These are phyloP conservation scores for Pseudogymnoascus sp. DNA, from an alignment of 2,329 filamentous ascomycete species.

Conservation along the genomic window DNA sequence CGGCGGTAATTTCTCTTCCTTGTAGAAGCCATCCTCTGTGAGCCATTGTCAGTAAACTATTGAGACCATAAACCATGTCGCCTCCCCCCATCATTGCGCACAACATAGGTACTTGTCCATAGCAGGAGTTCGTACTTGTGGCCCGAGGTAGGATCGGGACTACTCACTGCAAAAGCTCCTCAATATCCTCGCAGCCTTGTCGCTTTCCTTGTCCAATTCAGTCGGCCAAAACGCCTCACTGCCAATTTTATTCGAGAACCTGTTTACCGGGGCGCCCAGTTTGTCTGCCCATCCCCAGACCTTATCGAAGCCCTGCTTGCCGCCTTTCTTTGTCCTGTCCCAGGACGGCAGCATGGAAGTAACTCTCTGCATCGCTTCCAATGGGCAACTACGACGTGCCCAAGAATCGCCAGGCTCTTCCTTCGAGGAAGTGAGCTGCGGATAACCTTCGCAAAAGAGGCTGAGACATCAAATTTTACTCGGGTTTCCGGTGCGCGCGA, in stretches of 20 bases:
- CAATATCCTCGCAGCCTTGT: conserved; percentile 83
- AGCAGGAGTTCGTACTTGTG: conserved; percentile 22
- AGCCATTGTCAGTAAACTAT: background rate
- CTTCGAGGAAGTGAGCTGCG: background rate
- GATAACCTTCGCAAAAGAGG: background rate
- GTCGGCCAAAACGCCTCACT: conserved; percentile 79
- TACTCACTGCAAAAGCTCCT: conserved; percentile 79
- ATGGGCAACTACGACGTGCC: conserved; percentile 1
- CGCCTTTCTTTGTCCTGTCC: conserved; percentile 44
- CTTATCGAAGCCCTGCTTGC: conserved; percentile 65
- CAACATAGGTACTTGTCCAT: background rate
- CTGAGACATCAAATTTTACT: conserved; percentile 7
- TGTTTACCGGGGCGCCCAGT: conserved; percentile 66
- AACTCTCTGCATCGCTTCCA: conserved; percentile 24
- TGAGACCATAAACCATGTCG: background rate
- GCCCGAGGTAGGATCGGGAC: conserved; percentile 16
- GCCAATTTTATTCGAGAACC: conserved; percentile 71
- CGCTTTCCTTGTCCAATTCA: conserved; percentile 77
- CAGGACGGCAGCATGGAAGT: conserved; percentile 35
- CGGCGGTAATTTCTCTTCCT: conserved; percentile 38
- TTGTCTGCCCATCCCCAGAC: conserved; percentile 60
- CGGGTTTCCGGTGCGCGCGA: background rate
- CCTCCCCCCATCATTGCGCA: background rate
- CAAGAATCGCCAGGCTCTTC: background rate
- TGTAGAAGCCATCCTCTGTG: conserved; percentile 59